A percentile compares a stretch with the other conserved stretches of the same genome.
phyloP scores from a whole-genome alignment of 2,329 filamentous ascomycete species.

The Phialophora chinensis region DNA sequence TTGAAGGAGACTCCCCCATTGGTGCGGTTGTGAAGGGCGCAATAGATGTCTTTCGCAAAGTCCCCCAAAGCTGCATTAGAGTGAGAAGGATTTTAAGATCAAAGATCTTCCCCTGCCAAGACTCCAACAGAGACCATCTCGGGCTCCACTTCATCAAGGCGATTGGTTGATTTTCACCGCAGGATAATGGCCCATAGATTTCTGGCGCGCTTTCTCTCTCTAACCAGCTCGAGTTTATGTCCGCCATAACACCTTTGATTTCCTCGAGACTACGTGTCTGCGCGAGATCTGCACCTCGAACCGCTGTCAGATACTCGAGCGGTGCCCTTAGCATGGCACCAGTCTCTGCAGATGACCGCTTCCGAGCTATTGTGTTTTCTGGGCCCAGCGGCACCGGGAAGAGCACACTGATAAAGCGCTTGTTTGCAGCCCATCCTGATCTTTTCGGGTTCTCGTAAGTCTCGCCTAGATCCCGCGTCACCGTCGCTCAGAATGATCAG shows the following conservation, averaged over 20 bases:
- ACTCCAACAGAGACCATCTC: neutral
- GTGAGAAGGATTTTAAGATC: neutral
- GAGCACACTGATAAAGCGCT: constrained; percentile 50
- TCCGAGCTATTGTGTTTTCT: constrained; percentile 50
- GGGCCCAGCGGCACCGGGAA: constrained; percentile 52
- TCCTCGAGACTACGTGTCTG: neutral
- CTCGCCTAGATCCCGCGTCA: neutral
- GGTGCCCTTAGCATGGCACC: constrained; percentile 30
- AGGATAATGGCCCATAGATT: neutral
- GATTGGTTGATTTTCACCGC: constrained; percentile 8
- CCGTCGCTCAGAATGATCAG: neutral
- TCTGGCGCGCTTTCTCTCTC: neutral
- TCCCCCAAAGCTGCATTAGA: constrained; percentile 18
- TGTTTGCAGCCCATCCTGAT: constrained; percentile 51
- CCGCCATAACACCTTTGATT: neutral
- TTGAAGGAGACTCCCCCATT: constrained; percentile 20
- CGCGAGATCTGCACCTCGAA: neutral
- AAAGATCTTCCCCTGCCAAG: constrained; percentile 29
- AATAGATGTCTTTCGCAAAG: constrained; percentile 28
- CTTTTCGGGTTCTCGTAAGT: constrained; percentile 48
- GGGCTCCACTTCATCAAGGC: constrained; percentile 9
- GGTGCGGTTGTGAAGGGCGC: neutral
- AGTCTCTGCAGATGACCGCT: constrained; percentile 5
- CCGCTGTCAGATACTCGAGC: neutral
- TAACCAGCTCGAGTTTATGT: neutral